A percentile compares a stretch with the other conserved stretches of the same genome.
These are phyloP conservation scores for Choiromyces venosus DNA, from an alignment of 495 filamentous ascomycete genomes.

Conservation along the genomic window DNA sequence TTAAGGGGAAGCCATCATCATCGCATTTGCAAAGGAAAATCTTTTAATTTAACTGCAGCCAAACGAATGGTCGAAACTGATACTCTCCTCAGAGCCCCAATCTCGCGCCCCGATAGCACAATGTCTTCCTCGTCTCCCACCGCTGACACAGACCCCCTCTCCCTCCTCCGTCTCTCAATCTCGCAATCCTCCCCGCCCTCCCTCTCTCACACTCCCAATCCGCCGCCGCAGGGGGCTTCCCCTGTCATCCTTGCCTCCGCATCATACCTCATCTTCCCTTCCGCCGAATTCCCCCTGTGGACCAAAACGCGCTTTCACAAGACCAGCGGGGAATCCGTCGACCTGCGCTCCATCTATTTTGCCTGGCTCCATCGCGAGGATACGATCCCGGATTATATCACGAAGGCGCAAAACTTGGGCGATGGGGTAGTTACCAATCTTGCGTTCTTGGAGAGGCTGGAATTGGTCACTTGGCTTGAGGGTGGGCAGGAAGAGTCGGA, in stretches of 20 bases:
- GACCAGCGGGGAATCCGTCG: slow-evolving; percentile 62
- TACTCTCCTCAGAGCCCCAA: background rate
- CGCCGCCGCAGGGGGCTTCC: slow-evolving; percentile 42
- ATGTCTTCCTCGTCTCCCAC: background rate
- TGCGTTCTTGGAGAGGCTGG: slow-evolving; percentile 80
- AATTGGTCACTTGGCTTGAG: slow-evolving; percentile 86
- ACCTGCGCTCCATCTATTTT: slow-evolving; percentile 90
- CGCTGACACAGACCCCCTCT: slow-evolving; percentile 29
- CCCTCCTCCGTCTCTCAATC: slow-evolving; percentile 40
- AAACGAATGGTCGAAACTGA: background rate
- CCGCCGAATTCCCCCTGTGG: slow-evolving; percentile 61
- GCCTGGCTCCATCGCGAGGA: slow-evolving; percentile 88
- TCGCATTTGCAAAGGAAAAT: background rate
- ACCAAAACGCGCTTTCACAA: slow-evolving; percentile 78
- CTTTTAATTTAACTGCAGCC: background rate
- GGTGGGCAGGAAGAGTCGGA: slow-evolving; percentile 83
- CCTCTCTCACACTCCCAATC: slow-evolving; percentile 26
- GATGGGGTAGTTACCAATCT: slow-evolving; percentile 73
- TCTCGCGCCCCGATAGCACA: background rate
- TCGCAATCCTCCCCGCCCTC: slow-evolving; percentile 18
- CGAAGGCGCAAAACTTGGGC: slow-evolving; percentile 70
- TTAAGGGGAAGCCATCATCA: too few species aligned
- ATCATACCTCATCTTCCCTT: slow-evolving; percentile 72
- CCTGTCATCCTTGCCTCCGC: slow-evolving; percentile 63
- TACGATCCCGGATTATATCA: slow-evolving; percentile 82